Evolutionary conservation across 257 asterid species (phyloP).

Genomic region (Handroanthus guayacan): DNA sequence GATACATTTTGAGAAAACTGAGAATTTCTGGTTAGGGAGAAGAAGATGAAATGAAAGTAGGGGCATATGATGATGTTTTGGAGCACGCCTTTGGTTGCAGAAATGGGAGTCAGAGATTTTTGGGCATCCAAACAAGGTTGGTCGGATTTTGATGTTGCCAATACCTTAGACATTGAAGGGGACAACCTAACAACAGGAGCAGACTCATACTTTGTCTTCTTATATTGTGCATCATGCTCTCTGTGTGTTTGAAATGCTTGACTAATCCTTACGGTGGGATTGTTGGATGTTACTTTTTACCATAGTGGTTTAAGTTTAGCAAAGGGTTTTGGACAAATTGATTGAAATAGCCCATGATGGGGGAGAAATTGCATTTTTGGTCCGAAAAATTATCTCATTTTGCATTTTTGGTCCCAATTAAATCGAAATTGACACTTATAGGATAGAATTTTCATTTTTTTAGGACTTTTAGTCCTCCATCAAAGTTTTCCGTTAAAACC

Average conservation of each 20-base stretch:
- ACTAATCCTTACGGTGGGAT: not conserved
- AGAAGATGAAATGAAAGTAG: constrained; percentile 30
- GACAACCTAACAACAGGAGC: constrained; percentile 39
- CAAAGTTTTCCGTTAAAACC: no score
- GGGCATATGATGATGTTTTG: constrained; percentile 41
- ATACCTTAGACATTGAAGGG: constrained; percentile 44
- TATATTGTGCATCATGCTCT: not conserved
- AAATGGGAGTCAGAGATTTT: constrained; percentile 25
- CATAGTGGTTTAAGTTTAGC: not conserved
- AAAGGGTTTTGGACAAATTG: not conserved
- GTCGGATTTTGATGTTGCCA: constrained; percentile 74
- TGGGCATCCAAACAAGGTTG: constrained; percentile 43
- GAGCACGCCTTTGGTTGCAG: constrained; percentile 69
- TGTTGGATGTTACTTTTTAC: not conserved
- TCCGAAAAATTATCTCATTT: no score
- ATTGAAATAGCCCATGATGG: no score
- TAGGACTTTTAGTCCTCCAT: no score
- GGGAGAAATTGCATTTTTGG: no score
- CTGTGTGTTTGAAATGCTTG: not conserved
- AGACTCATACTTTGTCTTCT: constrained; percentile 40
- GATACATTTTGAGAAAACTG: constrained; percentile 20
- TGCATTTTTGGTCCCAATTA: no score
- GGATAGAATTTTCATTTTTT: no score
- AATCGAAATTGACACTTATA: no score
- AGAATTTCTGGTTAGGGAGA: constrained; percentile 13